Conservation (phyloP, 164 flowering plant species). For the Piper longum region DNA sequence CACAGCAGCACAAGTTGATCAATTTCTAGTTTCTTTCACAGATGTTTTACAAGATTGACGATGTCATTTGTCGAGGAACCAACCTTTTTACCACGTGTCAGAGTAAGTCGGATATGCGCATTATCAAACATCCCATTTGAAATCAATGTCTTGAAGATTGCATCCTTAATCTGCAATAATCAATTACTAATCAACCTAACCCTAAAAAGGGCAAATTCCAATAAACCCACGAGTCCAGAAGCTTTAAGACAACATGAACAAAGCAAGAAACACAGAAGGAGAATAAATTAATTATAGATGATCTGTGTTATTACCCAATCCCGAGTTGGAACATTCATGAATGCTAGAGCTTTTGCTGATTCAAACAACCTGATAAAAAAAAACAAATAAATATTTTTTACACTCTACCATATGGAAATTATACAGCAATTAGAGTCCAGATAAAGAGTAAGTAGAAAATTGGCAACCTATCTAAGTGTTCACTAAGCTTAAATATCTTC, state of each 20-base stretch:
- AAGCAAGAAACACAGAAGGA: not conserved
- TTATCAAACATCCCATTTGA: slow-evolving; percentile 89
- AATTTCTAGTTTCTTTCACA: not conserved
- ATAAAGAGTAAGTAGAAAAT: not conserved
- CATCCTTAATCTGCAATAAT: slow-evolving; percentile 55
- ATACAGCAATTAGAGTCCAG: not conserved
- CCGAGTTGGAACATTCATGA: slow-evolving; percentile 62
- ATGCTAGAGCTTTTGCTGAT: slow-evolving; percentile 88
- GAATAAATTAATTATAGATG: slow-evolving; percentile 1
- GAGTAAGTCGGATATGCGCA: slow-evolving; percentile 77
- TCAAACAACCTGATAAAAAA: slow-evolving; percentile 57
- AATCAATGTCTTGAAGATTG: slow-evolving; percentile 77
- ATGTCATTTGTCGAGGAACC: not conserved
- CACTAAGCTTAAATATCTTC: slow-evolving; percentile 81
- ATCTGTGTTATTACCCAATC: slow-evolving; percentile 42
- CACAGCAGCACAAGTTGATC: not conserved
- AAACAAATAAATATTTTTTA: not conserved
- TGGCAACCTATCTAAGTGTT: slow-evolving; percentile 80
- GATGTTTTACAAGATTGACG: no score
- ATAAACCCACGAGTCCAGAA: not conserved
- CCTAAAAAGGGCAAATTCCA: not conserved
- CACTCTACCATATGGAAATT: not conserved
- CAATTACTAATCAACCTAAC: not conserved
- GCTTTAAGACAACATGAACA: not conserved
- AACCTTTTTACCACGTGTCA: slow-evolving; percentile 97